A percentile compares a stretch with the other conserved stretches of the same genome.
Evolutionary conservation across 257 asterid species (phyloP).

Genomic region (Lycium barbarum): DNA sequence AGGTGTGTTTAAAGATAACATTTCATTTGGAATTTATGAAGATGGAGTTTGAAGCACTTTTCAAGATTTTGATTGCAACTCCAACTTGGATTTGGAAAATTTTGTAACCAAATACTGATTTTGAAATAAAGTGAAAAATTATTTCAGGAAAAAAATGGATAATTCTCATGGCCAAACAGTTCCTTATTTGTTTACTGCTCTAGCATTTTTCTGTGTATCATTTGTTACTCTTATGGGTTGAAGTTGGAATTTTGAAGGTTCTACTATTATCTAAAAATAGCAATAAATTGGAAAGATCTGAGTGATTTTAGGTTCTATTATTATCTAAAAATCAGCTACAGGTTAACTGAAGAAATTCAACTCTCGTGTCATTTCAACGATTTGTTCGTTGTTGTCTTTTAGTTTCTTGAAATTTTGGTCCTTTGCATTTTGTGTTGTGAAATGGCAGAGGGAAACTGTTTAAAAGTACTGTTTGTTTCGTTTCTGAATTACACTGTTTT

Average conservation of each 20-base stretch:
- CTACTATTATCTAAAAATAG: not conserved
- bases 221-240: conserved; percentile 5
- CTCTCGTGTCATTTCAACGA: conserved; percentile 44
- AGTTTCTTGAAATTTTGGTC: conserved; percentile 39
- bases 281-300: not conserved
- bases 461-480: not conserved
- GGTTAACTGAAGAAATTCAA: conserved; percentile 36
- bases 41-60: too few species aligned
- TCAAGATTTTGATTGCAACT: too few species aligned
- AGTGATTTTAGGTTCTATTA: not conserved
- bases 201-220: not conserved
- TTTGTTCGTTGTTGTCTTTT: not conserved
- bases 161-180: too few species aligned
- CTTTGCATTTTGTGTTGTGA: conserved; percentile 34
- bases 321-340: not conserved
- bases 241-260: not conserved
- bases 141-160: too few species aligned
- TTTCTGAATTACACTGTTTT: conserved; percentile 34
- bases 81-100: too few species aligned
- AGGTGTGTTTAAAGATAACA: too few species aligned
- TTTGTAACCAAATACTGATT: too few species aligned
- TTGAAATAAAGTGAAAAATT: too few species aligned
- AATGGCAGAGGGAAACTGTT: conserved; percentile 6
- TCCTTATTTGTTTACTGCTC: not conserved
- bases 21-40: too few species aligned